A percentile compares a stretch with the other conserved stretches of the same genome.
phyloP scores from a whole-genome alignment of 2,329 filamentous ascomycete species.

The Xylariaceae sp. region DNA sequence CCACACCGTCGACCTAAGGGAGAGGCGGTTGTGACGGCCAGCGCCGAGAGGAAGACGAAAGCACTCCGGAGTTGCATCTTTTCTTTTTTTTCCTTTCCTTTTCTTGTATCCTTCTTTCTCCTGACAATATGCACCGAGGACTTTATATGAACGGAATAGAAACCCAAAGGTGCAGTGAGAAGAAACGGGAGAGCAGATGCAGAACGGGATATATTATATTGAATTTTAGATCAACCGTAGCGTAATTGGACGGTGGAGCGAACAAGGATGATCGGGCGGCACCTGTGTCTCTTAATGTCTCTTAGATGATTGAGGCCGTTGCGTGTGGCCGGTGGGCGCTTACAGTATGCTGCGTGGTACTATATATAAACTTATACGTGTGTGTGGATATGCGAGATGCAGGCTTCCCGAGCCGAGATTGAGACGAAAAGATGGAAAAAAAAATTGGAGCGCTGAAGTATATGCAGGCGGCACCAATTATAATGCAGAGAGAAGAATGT shows the following conservation, averaged over 20 bases:
- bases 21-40: constrained; percentile 37
- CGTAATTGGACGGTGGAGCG: constrained; percentile 18
- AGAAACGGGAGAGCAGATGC: constrained; percentile 6
- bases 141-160: constrained; percentile 14
- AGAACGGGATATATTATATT: constrained; percentile 24
- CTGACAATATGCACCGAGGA: constrained; percentile 3
- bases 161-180: constrained; percentile 7
- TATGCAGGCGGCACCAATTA: constrained; percentile 21
- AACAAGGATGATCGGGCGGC: constrained; percentile 34
- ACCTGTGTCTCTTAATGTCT: constrained; percentile 35
- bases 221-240: constrained; percentile 19
- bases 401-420: constrained; percentile 43
- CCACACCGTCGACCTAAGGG: constrained; percentile 34
- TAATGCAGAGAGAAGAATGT: constrained; percentile 10
- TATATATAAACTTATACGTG: constrained; percentile 36
- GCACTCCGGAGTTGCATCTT: constrained; percentile 40
- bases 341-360: constrained; percentile 32
- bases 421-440: constrained; percentile 21
- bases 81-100: not conserved
- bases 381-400: constrained; percentile 36
- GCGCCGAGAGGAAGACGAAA: constrained; percentile 36
- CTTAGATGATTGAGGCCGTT: constrained; percentile 33
- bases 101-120: not conserved
- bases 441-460: constrained; percentile 23
- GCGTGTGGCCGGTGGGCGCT: constrained; percentile 37